These are phyloP conservation scores for Ascochyta clinopodiicola DNA, from an alignment of 2,329 filamentous ascomycete species.

Conservation along the genomic window DNA sequence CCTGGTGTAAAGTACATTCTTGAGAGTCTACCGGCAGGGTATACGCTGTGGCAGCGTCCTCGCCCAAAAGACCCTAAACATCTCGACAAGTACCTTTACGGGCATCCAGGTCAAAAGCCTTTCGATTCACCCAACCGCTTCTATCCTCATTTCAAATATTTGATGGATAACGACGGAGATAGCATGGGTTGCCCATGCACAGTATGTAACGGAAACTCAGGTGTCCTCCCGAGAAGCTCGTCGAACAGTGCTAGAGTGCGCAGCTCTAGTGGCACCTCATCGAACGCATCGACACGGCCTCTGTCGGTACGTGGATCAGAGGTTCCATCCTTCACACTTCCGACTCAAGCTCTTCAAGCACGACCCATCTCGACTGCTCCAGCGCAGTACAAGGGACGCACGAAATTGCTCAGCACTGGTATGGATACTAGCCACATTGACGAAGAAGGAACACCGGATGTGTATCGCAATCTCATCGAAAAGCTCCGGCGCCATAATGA, in stretches of 20 bases:
- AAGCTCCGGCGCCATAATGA: constrained; percentile 52
- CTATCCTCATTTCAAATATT: constrained; percentile 62
- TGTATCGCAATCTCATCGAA: constrained; percentile 58
- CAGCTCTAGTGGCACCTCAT: constrained; percentile 16
- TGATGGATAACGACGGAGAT: constrained; percentile 58
- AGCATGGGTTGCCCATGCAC: constrained; percentile 58
- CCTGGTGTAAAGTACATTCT: constrained; percentile 56
- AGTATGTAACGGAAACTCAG: constrained; percentile 49
- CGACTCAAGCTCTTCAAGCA: not conserved
- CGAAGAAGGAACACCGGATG: constrained; percentile 61
- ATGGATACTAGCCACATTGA: constrained; percentile 47
- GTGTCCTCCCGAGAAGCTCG: constrained; percentile 23
- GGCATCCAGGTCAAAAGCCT: constrained; percentile 58
- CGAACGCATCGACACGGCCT: constrained; percentile 1
- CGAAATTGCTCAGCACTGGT: constrained; percentile 27
- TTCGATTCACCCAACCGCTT: constrained; percentile 64
- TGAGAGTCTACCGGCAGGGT: constrained; percentile 61
- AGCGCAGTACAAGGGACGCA: constrained; percentile 23
- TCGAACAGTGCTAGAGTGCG: constrained; percentile 9
- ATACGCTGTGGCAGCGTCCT: constrained; percentile 58
- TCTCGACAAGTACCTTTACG: constrained; percentile 63
- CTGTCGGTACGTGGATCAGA: not conserved
- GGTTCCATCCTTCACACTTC: not conserved
- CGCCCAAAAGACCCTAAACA: constrained; percentile 50
- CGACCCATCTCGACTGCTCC: not conserved